Evolutionary conservation across 1,284 basidiomycete species (phyloP).

Genomic region (Tremellales sp.): DNA sequence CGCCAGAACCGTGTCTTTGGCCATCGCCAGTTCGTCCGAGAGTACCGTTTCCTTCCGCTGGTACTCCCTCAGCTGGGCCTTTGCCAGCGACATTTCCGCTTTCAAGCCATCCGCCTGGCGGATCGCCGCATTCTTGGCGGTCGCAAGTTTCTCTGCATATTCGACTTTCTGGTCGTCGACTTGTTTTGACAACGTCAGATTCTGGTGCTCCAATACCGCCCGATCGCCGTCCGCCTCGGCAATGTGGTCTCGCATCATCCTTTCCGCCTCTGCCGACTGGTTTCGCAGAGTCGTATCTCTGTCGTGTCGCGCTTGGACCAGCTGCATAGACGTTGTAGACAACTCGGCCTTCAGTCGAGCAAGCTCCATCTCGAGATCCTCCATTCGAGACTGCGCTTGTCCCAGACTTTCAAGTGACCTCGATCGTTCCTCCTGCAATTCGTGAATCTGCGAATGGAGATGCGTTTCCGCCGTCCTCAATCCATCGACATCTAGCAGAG

Average conservation of each 20-base stretch:
- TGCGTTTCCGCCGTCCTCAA: conserved; percentile 55
- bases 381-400: conserved; percentile 65
- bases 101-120: conserved; percentile 47
- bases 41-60: conserved; percentile 41
- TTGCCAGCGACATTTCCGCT: conserved; percentile 45
- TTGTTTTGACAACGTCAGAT: conserved; percentile 64
- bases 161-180: conserved; percentile 39
- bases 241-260: conserved; percentile 76
- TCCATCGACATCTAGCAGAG: conserved; percentile 61
- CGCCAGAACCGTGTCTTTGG: conserved; percentile 32
- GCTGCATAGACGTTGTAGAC: conserved; percentile 53
- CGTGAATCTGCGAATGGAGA: conserved; percentile 55
- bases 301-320: conserved; percentile 64
- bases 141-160: conserved; percentile 40
- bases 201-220: conserved; percentile 80
- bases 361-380: conserved; percentile 70
- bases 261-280: conserved; percentile 76
- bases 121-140: conserved; percentile 38
- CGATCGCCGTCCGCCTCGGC: conserved; percentile 88
- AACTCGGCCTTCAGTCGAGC: conserved; percentile 45
- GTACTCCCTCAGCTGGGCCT: conserved; percentile 43
- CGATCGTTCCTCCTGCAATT: conserved; percentile 68
- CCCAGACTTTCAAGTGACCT: conserved; percentile 65
- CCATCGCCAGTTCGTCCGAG: conserved; percentile 42
- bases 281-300: conserved; percentile 68